phyloP scores from a whole-genome alignment of 257 asterid genomes.

The Scutellaria galericulata region DNA sequence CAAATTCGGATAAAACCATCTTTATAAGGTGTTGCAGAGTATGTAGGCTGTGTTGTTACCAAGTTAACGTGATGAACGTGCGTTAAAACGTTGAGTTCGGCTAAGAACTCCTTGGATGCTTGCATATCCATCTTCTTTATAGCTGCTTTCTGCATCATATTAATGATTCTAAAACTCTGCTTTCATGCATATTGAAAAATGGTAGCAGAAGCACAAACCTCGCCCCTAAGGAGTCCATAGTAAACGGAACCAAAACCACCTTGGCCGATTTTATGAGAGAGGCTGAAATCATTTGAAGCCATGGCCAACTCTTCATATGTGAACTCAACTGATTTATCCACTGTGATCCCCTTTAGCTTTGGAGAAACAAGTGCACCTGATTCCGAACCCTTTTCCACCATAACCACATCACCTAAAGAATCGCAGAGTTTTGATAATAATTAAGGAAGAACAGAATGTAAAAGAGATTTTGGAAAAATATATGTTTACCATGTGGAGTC shows the following conservation, averaged over 20 bases:
- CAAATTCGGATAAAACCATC: neutral
- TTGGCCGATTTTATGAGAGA: constrained; percentile 75
- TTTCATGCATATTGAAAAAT: too few species aligned
- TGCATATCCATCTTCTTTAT: constrained; percentile 91
- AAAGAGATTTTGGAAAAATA: too few species aligned
- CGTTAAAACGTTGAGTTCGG: constrained; percentile 80
- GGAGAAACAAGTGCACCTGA: constrained; percentile 50
- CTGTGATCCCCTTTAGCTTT: constrained; percentile 61
- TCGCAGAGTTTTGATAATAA: too few species aligned
- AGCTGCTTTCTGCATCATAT: constrained; percentile 64
- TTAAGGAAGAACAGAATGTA: neutral
- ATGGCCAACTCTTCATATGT: constrained; percentile 67
- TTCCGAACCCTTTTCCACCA: constrained; percentile 46
- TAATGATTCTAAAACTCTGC: neutral
- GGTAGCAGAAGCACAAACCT: constrained; percentile 54
- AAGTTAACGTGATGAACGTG: constrained; percentile 90
- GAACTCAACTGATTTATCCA: constrained; percentile 86
- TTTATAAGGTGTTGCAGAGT: too few species aligned
- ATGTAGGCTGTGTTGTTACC: constrained; percentile 46
- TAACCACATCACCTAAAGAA: constrained; percentile 27
- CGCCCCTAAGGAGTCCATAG: constrained; percentile 79
- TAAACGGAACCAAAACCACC: constrained; percentile 88
- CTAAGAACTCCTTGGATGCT: constrained; percentile 83
- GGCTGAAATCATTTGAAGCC: constrained; percentile 63
- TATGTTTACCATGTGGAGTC: constrained; percentile 46